Evolutionary conservation across 108 stramenopile species (phyloP).

Genomic region (Mediolabrus comicus): DNA sequence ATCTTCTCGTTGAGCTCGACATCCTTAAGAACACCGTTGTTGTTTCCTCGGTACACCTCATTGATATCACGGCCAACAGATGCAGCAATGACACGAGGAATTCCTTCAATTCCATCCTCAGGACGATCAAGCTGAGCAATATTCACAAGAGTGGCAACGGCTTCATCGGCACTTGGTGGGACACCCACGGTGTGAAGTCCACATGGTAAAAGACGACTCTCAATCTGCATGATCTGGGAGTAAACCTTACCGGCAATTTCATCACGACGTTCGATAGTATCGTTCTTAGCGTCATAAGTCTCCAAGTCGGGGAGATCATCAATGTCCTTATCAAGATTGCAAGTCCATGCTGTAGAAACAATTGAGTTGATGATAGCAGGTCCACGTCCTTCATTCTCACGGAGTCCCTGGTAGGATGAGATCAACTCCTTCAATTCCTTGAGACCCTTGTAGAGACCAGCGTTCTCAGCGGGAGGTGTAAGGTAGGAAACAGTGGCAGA

Average conservation of each 20-base stretch:
- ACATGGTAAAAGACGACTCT: slow-evolving; percentile 94
- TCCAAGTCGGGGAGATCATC: slow-evolving; percentile 83
- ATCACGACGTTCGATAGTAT: slow-evolving; percentile 84
- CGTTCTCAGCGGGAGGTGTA: slow-evolving; percentile 96
- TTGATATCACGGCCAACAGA: slow-evolving; percentile 92
- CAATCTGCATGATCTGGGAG: slow-evolving; percentile 95
- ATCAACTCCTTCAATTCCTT: slow-evolving; percentile 96
- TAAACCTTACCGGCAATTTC: slow-evolving; percentile 89
- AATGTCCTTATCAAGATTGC: slow-evolving; percentile 96
- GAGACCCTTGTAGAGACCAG: slow-evolving; percentile 96
- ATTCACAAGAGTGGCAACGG: slow-evolving; percentile 94
- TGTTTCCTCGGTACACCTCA: slow-evolving; percentile 92
- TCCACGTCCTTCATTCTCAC: slow-evolving; percentile 93
- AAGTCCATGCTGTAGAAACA: slow-evolving; percentile 90
- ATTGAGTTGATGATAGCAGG: slow-evolving; percentile 95
- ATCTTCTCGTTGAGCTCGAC: slow-evolving; percentile 88
- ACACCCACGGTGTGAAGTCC: slow-evolving; percentile 96
- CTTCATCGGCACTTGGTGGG: slow-evolving; percentile 94
- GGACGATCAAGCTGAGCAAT: slow-evolving; percentile 94
- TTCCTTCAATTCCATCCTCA: slow-evolving; percentile 89
- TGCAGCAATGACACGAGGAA: slow-evolving; percentile 92
- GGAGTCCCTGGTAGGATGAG: slow-evolving; percentile 92
- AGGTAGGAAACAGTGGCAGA: slow-evolving; percentile 96
- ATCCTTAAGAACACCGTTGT: slow-evolving; percentile 85
- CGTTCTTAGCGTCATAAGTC: slow-evolving; percentile 73